Conservation (phyloP, 768 basidiomycete genomes). For the Lentinula raphanica region DNA sequence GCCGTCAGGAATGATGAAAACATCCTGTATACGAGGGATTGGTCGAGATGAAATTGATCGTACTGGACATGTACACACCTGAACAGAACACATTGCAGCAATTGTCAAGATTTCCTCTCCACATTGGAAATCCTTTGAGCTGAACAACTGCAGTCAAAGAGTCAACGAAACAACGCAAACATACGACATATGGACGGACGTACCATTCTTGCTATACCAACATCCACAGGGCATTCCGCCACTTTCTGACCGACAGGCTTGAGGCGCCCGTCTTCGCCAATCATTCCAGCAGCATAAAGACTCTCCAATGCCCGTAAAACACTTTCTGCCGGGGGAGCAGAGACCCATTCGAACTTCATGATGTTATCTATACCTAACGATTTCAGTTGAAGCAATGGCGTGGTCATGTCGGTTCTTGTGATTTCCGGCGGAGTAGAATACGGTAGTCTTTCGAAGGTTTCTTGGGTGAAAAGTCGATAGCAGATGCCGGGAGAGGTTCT, state of each 20-base stretch:
- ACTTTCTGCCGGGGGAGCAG: slow-evolving; percentile 80
- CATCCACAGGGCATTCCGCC: slow-evolving; percentile 91
- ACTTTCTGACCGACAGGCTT: slow-evolving; percentile 78
- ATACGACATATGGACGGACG: slow-evolving; percentile 14
- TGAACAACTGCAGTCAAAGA: slow-evolving; percentile 58
- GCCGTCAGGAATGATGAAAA: slow-evolving; percentile 85
- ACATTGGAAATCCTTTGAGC: slow-evolving; percentile 79
- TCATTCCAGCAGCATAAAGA: slow-evolving; percentile 73
- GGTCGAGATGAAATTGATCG: not conserved
- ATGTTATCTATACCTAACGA: slow-evolving; percentile 92
- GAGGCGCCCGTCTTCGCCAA: slow-evolving; percentile 75
- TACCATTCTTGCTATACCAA: slow-evolving; percentile 92
- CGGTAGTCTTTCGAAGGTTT: slow-evolving; percentile 55
- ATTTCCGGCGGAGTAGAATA: slow-evolving; percentile 83
- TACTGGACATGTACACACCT: slow-evolving; percentile 38
- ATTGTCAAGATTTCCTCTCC: slow-evolving; percentile 96
- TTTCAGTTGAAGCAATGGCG: slow-evolving; percentile 90
- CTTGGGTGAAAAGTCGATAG: slow-evolving; percentile 81
- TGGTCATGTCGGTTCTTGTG: slow-evolving; percentile 83
- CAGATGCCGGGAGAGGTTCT: slow-evolving; percentile 90
- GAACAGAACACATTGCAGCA: slow-evolving; percentile 91
- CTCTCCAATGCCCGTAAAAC: slow-evolving; percentile 84
- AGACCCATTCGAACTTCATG: slow-evolving; percentile 95
- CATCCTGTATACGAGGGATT: slow-evolving; percentile 65
- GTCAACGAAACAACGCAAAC: not conserved